Base-by-base conservation (phyloP, 2,329 filamentous ascomycete genomes). In the Xylaria sp. region DNA sequence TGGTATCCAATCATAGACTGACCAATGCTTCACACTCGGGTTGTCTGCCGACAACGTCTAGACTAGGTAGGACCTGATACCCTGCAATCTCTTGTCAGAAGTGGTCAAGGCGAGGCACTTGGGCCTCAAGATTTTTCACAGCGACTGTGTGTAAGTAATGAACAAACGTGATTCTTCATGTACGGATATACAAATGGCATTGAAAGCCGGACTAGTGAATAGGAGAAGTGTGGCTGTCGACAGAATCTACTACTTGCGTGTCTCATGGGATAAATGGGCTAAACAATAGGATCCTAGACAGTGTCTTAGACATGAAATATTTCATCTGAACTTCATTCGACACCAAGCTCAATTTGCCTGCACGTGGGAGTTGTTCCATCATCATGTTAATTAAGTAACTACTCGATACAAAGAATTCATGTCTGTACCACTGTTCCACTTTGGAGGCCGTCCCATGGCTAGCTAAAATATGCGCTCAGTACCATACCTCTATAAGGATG, bases 41-140 rank as follows among this genome's bases (percentile, higher is more conserved):
- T 61, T 61, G 59, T 57, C 50, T 65, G 51, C 55, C 60, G 61
- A 55, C 44, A 31, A 54, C 49, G 17, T 49, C 63, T 31, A 49
- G 27, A 27, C 50, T 15, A 47, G 63, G 49, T 33, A 53, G 45
- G 45, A 42, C 27, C 25, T 45, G n/a, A 50, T 51, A 20, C 44
- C 47, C 44, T 27, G 31, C 50, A 10, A 38, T 20, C 13, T 7
- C 29, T 53, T 36, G 44, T 44, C 31, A 42, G 39, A 20, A 3
- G 25, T 47, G 25, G 45, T 29, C 36, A 33, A 31, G 44, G 45
- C 36, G 56, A 49, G 22, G n/a, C 22, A 33, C 33, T 61, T 55
- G 38, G 39, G 39, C 33, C 50, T 27, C 49, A n/a, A 53, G 31
- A 3, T 25, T 36, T 20, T 51, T 53, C 27, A 50, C 13, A 2